phyloP scores from a whole-genome alignment of 257 asterid species.

The Ajuga chamaepitys region DNA sequence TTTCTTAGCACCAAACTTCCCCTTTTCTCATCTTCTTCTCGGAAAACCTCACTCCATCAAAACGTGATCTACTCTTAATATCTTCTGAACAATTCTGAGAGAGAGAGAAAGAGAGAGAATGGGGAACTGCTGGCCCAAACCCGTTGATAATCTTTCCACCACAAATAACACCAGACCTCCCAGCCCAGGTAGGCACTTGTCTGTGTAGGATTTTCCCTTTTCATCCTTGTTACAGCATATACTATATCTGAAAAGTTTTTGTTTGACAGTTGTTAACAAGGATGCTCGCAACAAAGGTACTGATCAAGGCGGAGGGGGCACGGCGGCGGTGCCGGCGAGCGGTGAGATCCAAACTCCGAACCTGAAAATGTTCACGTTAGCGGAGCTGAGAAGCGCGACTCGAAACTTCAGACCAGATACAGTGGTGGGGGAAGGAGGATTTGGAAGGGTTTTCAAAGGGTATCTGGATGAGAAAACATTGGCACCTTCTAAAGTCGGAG shows the following conservation, averaged over 20 bases:
- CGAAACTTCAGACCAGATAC: constrained; percentile 52
- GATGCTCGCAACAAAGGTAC: not conserved
- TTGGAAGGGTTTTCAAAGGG: constrained; percentile 53
- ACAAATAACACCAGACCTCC: constrained; percentile 17
- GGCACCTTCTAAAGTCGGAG: constrained; percentile 61
- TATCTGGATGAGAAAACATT: constrained; percentile 44
- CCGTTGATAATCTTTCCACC: constrained; percentile 18
- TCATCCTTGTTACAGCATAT: too few relatives aligned
- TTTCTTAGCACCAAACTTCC: too few relatives aligned
- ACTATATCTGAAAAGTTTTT: not conserved
- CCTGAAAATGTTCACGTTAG: constrained; percentile 38
- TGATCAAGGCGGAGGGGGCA: not conserved
- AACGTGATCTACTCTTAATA: not conserved
- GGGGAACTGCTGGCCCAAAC: constrained; percentile 50
- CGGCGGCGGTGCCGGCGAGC: constrained; percentile 20
- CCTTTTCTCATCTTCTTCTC: constrained; percentile 16
- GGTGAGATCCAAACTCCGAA: constrained; percentile 34
- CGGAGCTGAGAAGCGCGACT: constrained; percentile 42
- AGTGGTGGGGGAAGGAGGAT: constrained; percentile 58
- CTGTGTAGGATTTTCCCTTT: too few relatives aligned
- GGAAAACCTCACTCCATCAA: constrained; percentile 13
- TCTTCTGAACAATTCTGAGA: not conserved
- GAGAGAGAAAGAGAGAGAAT: constrained; percentile 12
- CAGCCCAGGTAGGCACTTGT: constrained; percentile 24
- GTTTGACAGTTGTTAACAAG: not conserved